These are phyloP conservation scores for Colletotrichum sp. DNA, from an alignment of 2,329 filamentous ascomycete species.

Conservation along the genomic window DNA sequence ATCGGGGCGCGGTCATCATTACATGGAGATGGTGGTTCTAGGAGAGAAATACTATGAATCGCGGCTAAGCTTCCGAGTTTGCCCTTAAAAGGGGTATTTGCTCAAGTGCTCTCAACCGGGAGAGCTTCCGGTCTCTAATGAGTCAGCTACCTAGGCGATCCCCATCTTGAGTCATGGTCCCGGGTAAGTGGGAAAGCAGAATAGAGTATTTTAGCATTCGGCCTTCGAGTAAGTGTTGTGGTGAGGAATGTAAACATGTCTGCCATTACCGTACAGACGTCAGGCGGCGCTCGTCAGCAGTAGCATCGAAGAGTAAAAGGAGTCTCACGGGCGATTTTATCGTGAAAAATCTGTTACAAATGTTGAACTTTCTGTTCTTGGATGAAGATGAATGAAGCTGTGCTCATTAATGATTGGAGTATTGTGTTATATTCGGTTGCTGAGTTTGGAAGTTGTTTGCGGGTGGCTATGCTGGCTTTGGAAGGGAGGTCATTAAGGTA, in stretches of 20 bases:
- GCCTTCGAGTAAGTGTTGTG: neutral
- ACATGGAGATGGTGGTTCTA: neutral
- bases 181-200: neutral
- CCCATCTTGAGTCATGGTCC: neutral
- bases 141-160: neutral
- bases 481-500: neutral
- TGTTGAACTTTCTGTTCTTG: neutral
- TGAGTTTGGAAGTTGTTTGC: neutral
- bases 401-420: neutral
- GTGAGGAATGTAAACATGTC: neutral
- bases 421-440: neutral
- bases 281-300: neutral
- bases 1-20: neutral
- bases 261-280: neutral
- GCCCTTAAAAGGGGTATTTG: neutral
- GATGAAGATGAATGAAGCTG: neutral
- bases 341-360: neutral
- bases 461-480: neutral
- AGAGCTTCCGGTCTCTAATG: neutral
- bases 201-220: neutral
- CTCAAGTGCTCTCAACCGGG: neutral
- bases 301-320: neutral
- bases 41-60: neutral
- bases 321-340: neutral
- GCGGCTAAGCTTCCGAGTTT: neutral